Evolutionary conservation across 2,329 filamentous ascomycete genomes (phyloP), one percentile per base, ranked within the genome.

Genomic region (Thielaviopsis populi): DNA sequence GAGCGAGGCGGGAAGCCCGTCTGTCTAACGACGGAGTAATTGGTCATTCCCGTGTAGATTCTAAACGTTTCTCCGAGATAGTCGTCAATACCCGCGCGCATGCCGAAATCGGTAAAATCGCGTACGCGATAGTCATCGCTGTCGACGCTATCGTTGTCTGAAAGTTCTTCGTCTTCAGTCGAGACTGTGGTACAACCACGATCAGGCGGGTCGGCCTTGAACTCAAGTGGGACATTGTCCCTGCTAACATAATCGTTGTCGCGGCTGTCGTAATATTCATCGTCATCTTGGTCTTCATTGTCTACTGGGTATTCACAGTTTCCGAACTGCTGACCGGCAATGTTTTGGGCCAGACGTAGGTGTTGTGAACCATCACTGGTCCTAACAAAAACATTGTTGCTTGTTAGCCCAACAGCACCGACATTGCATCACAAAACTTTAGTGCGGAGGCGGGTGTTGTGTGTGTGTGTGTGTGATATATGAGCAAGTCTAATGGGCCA

Each of bases 61-160:
- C 7, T 30, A 37, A 24, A 33, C 22, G 27, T 53, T 33, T 59
- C 62, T 8, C 41, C 42, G 11, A 59, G 7, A 22, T 58, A n/a
- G 11, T 43, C 27, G 27, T 62, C 33, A n/a, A 46, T 17, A 19
- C 43, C 24, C 22, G 24, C 6, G 30, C 50, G 46, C 30, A 53
- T 6, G 17, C 24, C 19, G 13, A 40, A 19, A n/a, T 60, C 43
- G 17, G n/a, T 30, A 15, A 68, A 67, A 37, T 69, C 46, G 22
- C 22, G 68, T 40, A 65, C 70, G 1, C 72, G 72, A 5, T 78
- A 80, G 13, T 66, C 64, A 22, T 64, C 62, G 19, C 62, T 42
- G 54, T 42, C 30, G 24, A 76, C 76, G 64, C 85, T 82, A 6
- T 83, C 81, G 56, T 84, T 83, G 71, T 79, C 83, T 68, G 79